A percentile compares a stretch with the other conserved stretches of the same genome.
Conservation (phyloP, 306 rosid genomes). For the Carpinus fangiana region DNA sequence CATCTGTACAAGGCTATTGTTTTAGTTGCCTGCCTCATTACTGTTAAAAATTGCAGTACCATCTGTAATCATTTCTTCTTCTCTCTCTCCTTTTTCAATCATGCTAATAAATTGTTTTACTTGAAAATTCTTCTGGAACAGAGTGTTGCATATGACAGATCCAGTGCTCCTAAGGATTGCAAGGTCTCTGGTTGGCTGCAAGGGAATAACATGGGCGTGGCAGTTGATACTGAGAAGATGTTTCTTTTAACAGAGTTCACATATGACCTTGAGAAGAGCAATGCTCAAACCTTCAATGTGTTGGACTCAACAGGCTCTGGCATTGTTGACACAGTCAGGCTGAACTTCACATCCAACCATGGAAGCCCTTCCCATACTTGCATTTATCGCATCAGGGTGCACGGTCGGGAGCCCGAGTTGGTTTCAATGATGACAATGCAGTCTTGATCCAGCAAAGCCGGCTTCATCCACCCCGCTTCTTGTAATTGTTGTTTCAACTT, state of each 20-base stretch:
- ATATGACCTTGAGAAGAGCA: slow-evolving; percentile 89
- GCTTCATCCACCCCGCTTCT: slow-evolving; percentile 16
- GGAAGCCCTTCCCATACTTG: slow-evolving; percentile 91
- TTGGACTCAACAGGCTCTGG: slow-evolving; percentile 42
- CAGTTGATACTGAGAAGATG: slow-evolving; percentile 45
- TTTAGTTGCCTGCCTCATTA: background rate
- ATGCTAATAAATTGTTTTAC: background rate
- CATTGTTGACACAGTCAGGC: slow-evolving; percentile 65
- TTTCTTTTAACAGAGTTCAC: slow-evolving; percentile 58
- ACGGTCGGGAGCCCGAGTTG: slow-evolving; percentile 67
- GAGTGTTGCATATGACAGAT: slow-evolving; percentile 89
- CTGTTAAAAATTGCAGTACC: background rate
- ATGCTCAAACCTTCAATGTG: slow-evolving; percentile 81
- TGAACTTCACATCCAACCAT: slow-evolving; percentile 83
- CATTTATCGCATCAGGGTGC: slow-evolving; percentile 90
- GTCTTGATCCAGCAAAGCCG: slow-evolving; percentile 29
- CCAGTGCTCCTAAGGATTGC: slow-evolving; percentile 90
- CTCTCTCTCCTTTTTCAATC: background rate
- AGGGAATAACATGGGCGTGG: slow-evolving; percentile 37
- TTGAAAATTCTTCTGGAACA: slow-evolving; percentile 33
- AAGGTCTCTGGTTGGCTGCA: slow-evolving; percentile 88
- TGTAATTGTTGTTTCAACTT: slow-evolving; percentile 28
- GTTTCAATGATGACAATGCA: slow-evolving; percentile 63
- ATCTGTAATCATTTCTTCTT: background rate
- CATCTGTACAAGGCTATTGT: background rate